A percentile compares a stretch with the other conserved stretches of the same genome.
phyloP scores from a whole-genome alignment of 768 basidiomycete genomes.

The Pisolithus orientalis region DNA sequence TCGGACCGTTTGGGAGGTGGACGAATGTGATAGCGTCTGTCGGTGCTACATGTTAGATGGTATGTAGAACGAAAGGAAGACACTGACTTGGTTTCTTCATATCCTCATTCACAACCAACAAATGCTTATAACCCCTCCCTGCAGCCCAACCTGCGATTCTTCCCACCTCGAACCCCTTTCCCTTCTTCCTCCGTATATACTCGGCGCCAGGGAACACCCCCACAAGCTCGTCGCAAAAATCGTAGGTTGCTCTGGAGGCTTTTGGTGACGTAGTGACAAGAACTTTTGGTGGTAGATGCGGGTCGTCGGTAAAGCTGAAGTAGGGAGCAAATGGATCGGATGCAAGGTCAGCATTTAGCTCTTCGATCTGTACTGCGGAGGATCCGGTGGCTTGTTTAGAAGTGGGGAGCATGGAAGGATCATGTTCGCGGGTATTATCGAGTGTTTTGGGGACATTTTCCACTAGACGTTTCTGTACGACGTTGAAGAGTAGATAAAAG shows the following conservation, averaged over 20 bases:
- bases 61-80: not conserved
- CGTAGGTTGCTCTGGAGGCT: conserved; percentile 83
- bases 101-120: conserved; percentile 94
- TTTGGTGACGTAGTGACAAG: conserved; percentile 88
- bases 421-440: conserved; percentile 88
- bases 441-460: conserved; percentile 88
- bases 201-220: conserved; percentile 90
- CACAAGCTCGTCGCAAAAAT: conserved; percentile 88
- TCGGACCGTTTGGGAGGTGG: conserved; percentile 87
- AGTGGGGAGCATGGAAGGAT: conserved; percentile 39
- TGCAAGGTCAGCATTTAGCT: conserved; percentile 61
- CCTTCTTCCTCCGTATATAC: conserved; percentile 79
- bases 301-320: conserved; percentile 62
- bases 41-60: conserved; percentile 3
- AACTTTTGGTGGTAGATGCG: conserved; percentile 74
- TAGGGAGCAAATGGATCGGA: conserved; percentile 76
- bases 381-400: conserved; percentile 22
- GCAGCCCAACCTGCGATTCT: conserved; percentile 91
- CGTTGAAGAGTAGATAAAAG: not conserved
- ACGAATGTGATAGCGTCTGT: conserved; percentile 90
- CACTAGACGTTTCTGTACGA: conserved; percentile 28
- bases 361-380: conserved; percentile 42
- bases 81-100: conserved; percentile 87
- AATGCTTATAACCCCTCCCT: conserved; percentile 78
- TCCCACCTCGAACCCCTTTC: conserved; percentile 87